Evolutionary conservation across 1,284 basidiomycete genomes (phyloP).

Genomic region (Grifola frondosa): DNA sequence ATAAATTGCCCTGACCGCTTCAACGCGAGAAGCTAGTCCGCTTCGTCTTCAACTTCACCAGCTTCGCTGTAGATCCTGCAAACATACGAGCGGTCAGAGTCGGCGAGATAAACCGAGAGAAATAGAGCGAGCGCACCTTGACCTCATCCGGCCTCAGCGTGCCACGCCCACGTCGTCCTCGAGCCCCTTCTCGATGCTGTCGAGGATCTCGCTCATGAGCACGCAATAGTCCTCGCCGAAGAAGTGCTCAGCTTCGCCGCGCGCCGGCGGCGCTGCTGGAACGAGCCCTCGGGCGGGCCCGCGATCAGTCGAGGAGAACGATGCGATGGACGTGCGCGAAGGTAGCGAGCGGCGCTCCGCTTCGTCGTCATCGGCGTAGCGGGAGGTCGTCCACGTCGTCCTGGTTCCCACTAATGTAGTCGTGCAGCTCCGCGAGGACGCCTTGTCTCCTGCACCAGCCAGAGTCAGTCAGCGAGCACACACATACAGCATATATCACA

Average conservation of each 20-base stretch:
- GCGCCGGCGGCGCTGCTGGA: constrained; percentile 66
- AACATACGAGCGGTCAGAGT: constrained; percentile 10
- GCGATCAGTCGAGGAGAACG: constrained; percentile 46
- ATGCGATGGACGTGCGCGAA: constrained; percentile 58
- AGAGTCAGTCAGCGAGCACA: constrained; percentile 3
- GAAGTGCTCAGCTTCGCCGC: constrained; percentile 79
- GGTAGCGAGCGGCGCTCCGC: constrained; percentile 70
- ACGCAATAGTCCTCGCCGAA: constrained; percentile 81
- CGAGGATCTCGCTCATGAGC: constrained; percentile 70
- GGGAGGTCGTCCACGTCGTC: constrained; percentile 15
- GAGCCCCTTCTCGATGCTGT: constrained; percentile 74
- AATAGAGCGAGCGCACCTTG: constrained; percentile 47
- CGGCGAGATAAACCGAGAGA: not conserved
- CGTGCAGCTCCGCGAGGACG: constrained; percentile 72
- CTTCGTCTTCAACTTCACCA: constrained; percentile 59
- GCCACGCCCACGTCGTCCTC: constrained; percentile 65
- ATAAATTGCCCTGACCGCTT: constrained; percentile 2
- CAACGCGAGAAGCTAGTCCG: constrained; percentile 25
- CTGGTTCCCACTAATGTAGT: constrained; percentile 51
- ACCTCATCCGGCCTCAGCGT: constrained; percentile 64
- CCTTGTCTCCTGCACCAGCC: constrained; percentile 60
- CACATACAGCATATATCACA: constrained; percentile 15
- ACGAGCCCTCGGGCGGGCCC: constrained; percentile 47
- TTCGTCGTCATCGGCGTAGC: constrained; percentile 23
- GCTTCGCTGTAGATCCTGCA: constrained; percentile 60